These are phyloP conservation scores for Acanthamoeba sp. DNA, from an alignment of 208 protist species.

Conservation along the genomic window DNA sequence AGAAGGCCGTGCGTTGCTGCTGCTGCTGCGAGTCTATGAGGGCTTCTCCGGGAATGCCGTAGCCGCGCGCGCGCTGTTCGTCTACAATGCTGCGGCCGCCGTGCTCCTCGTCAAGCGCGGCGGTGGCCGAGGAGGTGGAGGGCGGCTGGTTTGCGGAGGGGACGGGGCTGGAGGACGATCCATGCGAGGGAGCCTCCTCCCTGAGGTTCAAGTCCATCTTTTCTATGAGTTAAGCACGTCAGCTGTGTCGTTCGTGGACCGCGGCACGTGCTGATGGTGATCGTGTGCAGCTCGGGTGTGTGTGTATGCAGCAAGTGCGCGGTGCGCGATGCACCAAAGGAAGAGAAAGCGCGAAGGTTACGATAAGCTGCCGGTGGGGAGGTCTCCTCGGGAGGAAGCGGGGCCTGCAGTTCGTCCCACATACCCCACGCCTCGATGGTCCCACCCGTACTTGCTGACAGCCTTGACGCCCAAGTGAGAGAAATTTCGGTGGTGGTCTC, in stretches of 20 bases:
- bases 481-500: constrained; percentile 9
- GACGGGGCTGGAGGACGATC: background rate
- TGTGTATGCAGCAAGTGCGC: too few species aligned
- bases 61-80: background rate
- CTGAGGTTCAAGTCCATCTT: background rate
- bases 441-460: background rate
- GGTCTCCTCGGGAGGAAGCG: background rate
- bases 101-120: background rate
- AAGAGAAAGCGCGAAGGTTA: too few species aligned
- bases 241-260: background rate
- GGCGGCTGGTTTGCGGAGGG: too few species aligned
- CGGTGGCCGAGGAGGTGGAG: background rate
- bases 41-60: background rate
- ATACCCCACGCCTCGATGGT: background rate
- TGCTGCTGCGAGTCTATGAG: too few species aligned
- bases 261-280: too few species aligned
- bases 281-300: too few species aligned
- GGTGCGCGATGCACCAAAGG: too few species aligned
- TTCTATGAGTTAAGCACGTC: background rate
- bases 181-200: constrained; percentile 7
- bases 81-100: background rate
- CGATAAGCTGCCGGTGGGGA: too few species aligned
- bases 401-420: background rate
- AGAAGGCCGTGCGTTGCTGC: too few species aligned
- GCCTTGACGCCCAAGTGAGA: background rate